Base-by-base conservation (phyloP, 73 alveolate genomes). In the Paramecium octaurelia region DNA sequence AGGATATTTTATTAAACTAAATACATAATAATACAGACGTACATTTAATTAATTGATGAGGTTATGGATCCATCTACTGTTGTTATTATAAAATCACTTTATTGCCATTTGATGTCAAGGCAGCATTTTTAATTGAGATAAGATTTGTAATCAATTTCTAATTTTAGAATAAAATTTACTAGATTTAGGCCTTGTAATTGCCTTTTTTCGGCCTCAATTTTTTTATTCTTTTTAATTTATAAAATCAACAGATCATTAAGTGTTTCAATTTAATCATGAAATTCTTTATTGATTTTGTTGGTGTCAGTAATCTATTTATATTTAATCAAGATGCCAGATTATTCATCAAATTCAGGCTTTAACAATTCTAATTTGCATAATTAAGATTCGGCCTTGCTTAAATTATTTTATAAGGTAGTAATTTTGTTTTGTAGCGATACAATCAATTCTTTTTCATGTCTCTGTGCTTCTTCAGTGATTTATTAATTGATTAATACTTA, bases 381-480 rank as follows among this genome's bases (percentile, higher is more conserved):
- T 46, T 80, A 27, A 6, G 42, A 8, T 46, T 80, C 91, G 14
- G 91, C 44, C 29, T 80, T 80, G 42, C 20, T 23, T 18, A 80
- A 35, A 80, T 80, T 80, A 27, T 24, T 44, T 46, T 43, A 48
- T 80, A 80, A 46, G 14, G 48, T 43, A 11, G 29, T 38, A 24
- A 80, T 80, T 35, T 80, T 80, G 43, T 14, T 24, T 35, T 80
- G 21, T 3, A 80, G 57, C 3, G 70, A 48, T 46, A 43, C 8
- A 24, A 80, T 48, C 21, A 80, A 43, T 48, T 80, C 91, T 46
- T 80, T 80, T 46, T 80, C 91, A 48, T 80, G 91, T 80, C 91
- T 16, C 44, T 80, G 44, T 44, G 75, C 75, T 48, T 80, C 91
- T 48, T 80, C 91, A 23, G 91, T 80, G 27, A 80, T 80, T 80